phyloP scores from a whole-genome alignment of 345 rosid genomes.

The Angophora floribunda region DNA sequence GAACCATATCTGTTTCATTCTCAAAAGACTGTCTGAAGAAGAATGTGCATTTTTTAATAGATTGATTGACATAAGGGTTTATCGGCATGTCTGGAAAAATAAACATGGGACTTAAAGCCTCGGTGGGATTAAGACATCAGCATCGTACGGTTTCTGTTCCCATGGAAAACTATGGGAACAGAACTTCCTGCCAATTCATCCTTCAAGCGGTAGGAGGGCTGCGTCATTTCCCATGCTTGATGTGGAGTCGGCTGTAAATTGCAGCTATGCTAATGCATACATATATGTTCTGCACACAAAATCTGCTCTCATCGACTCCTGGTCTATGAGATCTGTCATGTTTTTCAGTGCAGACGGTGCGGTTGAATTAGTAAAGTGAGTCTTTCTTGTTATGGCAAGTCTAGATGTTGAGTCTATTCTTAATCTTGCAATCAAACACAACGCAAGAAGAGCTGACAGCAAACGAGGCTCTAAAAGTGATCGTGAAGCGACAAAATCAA shows the following conservation, averaged over 20 bases:
- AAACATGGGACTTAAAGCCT: background rate
- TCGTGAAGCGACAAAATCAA: too few relatives aligned
- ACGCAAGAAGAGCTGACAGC: too few relatives aligned
- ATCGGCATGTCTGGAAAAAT: background rate
- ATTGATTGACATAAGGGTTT: background rate
- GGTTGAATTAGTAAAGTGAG: too few relatives aligned
- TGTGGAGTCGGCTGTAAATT: background rate
- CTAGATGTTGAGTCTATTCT: too few relatives aligned
- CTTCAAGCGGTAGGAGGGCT: background rate
- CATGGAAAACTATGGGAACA: too few relatives aligned
- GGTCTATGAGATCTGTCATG: too few relatives aligned
- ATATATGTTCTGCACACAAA: too few relatives aligned
- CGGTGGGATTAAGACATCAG: background rate
- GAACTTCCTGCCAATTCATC: background rate
- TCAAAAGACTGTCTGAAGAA: background rate
- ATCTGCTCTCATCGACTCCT: too few relatives aligned
- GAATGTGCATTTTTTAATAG: background rate
- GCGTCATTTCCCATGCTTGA: background rate
- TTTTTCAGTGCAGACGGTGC: too few relatives aligned
- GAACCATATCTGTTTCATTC: background rate
- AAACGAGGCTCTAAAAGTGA: too few relatives aligned
- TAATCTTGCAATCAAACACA: too few relatives aligned
- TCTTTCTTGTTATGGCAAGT: too few relatives aligned
- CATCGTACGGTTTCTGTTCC: background rate
- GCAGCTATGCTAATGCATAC: background rate